Conservation (phyloP, 148 eudicot species). For the Heliosperma pusillum region DNA sequence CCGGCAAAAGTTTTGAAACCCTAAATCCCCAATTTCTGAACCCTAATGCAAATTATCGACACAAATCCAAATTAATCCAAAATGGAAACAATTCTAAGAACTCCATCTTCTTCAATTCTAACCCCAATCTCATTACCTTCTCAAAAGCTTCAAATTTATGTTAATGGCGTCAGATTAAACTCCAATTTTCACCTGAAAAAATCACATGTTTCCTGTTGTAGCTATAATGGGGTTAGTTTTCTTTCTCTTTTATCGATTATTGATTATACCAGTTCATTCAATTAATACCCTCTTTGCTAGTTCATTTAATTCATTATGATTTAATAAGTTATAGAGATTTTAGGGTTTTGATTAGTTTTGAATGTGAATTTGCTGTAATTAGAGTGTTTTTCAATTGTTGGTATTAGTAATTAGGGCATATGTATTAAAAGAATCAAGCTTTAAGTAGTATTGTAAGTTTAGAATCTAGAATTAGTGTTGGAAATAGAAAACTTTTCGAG, state of each 20-base stretch:
- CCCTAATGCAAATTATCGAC: not conserved
- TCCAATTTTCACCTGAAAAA: not conserved
- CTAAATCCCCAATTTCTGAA: not conserved
- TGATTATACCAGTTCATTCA: not conserved
- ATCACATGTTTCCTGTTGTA: not conserved
- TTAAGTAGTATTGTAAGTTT: not conserved
- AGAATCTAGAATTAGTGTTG: too few relatives aligned
- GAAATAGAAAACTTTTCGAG: not conserved
- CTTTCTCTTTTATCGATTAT: not conserved
- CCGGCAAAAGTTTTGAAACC: not conserved
- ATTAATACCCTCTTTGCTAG: not conserved
- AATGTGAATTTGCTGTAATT: not conserved
- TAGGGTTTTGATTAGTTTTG: not conserved
- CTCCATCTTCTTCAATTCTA: not conserved
- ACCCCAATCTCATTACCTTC: conserved; percentile 2
- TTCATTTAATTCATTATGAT: not conserved
- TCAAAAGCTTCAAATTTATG: not conserved
- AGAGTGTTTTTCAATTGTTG: not conserved
- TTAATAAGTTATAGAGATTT: not conserved
- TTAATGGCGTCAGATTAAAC: not conserved
- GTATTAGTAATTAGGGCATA: not conserved
- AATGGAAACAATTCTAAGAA: not conserved
- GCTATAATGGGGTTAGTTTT: conserved; percentile 7
- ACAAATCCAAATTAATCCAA: not conserved
- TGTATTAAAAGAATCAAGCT: not conserved